Conservation (phyloP, 225 moss, liverwort and hornwort genomes). For the Bryoerythrophyllum caledonicum region DNA sequence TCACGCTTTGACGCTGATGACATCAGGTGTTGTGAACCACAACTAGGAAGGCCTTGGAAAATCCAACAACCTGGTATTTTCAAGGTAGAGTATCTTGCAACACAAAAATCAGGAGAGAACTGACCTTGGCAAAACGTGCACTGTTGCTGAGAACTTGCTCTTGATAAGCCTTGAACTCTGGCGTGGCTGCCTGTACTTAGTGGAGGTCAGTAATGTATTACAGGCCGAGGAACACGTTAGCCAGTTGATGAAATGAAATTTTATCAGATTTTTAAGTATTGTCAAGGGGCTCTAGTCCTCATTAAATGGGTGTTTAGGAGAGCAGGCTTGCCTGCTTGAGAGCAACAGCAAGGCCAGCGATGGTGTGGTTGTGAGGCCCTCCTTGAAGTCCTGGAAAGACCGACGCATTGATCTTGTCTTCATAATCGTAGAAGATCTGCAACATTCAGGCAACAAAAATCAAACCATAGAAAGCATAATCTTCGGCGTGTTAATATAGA, state of each 20-base stretch:
- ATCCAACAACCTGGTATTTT: background rate
- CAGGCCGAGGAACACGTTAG: background rate
- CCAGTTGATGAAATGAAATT: background rate
- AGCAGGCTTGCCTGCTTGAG: slow-evolving; percentile 65
- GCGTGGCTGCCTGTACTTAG: slow-evolving; percentile 73
- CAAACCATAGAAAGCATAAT: background rate
- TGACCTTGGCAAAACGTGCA: slow-evolving; percentile 79
- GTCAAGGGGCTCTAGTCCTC: background rate
- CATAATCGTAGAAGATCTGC: slow-evolving; percentile 87
- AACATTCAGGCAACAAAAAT: background rate
- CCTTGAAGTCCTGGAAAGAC: slow-evolving; percentile 99
- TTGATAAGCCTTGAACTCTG: slow-evolving; percentile 90
- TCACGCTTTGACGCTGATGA: background rate
- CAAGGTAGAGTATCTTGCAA: background rate
- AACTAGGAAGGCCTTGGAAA: background rate
- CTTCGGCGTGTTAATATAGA: background rate
- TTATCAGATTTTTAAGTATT: background rate
- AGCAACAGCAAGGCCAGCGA: slow-evolving; percentile 91
- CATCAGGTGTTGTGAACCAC: background rate
- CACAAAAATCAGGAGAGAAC: background rate
- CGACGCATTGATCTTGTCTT: slow-evolving; percentile 88
- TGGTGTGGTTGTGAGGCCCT: slow-evolving; percentile 97
- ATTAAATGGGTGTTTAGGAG: background rate
- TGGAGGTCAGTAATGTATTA: background rate
- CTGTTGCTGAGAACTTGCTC: slow-evolving; percentile 83